These are phyloP conservation scores for Echeveria elegans DNA, from an alignment of 164 flowering plant species.

Conservation along the genomic window DNA sequence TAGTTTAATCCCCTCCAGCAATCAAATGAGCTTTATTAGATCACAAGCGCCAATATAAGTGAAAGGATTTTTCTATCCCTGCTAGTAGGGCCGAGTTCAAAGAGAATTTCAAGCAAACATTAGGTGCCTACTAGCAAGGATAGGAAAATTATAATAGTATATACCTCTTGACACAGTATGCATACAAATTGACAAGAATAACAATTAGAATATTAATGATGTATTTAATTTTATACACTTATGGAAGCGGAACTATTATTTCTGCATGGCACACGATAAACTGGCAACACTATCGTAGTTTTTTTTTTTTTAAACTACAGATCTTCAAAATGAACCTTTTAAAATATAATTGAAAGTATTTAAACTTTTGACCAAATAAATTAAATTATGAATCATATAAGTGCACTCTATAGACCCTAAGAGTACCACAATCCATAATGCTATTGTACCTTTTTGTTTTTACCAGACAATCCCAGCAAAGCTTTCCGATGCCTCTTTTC, in stretches of 20 bases:
- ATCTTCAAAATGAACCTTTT: neutral
- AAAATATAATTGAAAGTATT: neutral
- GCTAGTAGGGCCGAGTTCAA: neutral
- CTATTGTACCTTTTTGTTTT: neutral
- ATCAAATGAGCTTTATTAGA: neutral
- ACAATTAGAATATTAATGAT: neutral
- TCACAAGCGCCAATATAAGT: neutral
- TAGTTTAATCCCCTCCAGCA: neutral
- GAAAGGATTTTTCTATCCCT: neutral
- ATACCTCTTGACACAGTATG: too few relatives aligned
- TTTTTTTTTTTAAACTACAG: neutral
- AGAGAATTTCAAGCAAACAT: neutral
- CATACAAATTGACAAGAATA: neutral
- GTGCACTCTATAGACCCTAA: neutral
- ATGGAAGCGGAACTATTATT: too few relatives aligned
- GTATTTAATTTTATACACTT: too few relatives aligned
- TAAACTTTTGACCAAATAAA: neutral
- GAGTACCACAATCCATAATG: neutral
- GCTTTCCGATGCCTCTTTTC: slow-evolving; percentile 5
- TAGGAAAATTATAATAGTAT: too few relatives aligned
- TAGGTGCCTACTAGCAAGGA: neutral
- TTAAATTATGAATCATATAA: neutral
- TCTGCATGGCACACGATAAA: neutral
- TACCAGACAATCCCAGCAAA: neutral
- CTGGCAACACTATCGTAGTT: neutral